Evolutionary conservation across 768 basidiomycete species (phyloP), one percentile per base, ranked within the genome.

Genomic region (Phylloporus arenicola): DNA sequence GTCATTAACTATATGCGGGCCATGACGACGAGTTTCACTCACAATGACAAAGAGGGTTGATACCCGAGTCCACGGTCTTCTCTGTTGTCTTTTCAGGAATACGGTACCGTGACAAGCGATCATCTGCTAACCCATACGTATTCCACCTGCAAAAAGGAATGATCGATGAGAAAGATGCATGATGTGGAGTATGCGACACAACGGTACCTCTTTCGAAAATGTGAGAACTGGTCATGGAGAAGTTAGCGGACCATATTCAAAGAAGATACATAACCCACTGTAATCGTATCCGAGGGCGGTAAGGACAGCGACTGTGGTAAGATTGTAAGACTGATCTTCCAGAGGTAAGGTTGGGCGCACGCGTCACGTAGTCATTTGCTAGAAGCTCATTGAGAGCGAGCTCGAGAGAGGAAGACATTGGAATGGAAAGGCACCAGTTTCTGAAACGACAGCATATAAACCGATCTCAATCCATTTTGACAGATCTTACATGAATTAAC

Each of bases 141-240:
- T 27, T 47, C 45, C 10, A 47, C 22, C 45, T 47, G 5, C 12
- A 39, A 29, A n/a, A n/a, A n/a, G n/a, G 4, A 13, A 38, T 38
- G 11, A 20, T 39, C 13, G 17, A n/a, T 27, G 35, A 12, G 5
- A 6, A 27, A 11, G 16, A 45, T 7, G 11, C 16, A 10, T 20
- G 29, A 13, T 45, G 19, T 13, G 10, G 14, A 16, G 24, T 11
- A 42, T 29, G n/a, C 6, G 24, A 14, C 24, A 41, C 24, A n/a
- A 34, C 9, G 9, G 4, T 42, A 50, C 48, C 48, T 50, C 48
- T 10, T 20, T 14, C 19, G 48, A 43, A 29, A 50, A 50, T 27
- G 34, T 50, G 22, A 50, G 48, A 25, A 50, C 48, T 50, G 34
- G 16, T 0, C 1, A 29, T 7, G 14, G 13, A 30, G 13, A 30